Conservation (phyloP, 805 yeast species). For the Candida sakaeoensis region DNA sequence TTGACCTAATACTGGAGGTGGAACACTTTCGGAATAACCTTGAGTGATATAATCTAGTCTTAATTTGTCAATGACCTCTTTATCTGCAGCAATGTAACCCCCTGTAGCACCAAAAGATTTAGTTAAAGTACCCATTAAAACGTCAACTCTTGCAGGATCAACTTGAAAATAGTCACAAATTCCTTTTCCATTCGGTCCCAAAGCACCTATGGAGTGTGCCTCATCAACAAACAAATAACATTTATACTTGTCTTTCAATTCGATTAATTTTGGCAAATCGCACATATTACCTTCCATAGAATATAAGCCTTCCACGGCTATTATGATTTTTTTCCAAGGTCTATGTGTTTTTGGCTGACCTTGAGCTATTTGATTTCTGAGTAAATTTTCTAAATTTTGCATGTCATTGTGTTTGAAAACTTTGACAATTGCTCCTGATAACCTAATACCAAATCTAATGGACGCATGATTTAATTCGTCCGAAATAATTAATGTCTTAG, state of each 20-base stretch:
- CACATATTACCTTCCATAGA: conserved; percentile 92
- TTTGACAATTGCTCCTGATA: conserved; percentile 89
- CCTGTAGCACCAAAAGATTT: conserved; percentile 99
- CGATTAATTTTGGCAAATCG: conserved; percentile 72
- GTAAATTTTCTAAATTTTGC: conserved; percentile 67
- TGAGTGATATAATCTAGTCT: conserved; percentile 70
- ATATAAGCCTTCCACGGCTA: conserved; percentile 89
- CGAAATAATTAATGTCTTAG: conserved; percentile 84
- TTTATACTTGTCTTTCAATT: conserved; percentile 76
- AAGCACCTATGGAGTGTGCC: conserved; percentile 98
- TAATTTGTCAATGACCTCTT: conserved; percentile 66
- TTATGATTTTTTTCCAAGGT: conserved; percentile 86
- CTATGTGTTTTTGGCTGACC: conserved; percentile 95
- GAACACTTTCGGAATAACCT: conserved; percentile 75
- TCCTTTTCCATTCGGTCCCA: conserved; percentile 93
- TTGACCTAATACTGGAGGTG: conserved; percentile 92
- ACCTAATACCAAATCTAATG: conserved; percentile 89
- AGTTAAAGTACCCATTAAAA: conserved; percentile 96
- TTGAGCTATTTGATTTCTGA: conserved; percentile 82
- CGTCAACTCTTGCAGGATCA: conserved; percentile 70
- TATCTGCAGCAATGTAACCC: conserved; percentile 86
- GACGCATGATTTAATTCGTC: conserved; percentile 96
- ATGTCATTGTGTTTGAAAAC: conserved; percentile 91
- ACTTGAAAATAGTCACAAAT: conserved; percentile 90
- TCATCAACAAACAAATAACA: conserved; percentile 92